Conservation (phyloP, 495 filamentous ascomycete genomes). For the Neurospora intermedia region DNA sequence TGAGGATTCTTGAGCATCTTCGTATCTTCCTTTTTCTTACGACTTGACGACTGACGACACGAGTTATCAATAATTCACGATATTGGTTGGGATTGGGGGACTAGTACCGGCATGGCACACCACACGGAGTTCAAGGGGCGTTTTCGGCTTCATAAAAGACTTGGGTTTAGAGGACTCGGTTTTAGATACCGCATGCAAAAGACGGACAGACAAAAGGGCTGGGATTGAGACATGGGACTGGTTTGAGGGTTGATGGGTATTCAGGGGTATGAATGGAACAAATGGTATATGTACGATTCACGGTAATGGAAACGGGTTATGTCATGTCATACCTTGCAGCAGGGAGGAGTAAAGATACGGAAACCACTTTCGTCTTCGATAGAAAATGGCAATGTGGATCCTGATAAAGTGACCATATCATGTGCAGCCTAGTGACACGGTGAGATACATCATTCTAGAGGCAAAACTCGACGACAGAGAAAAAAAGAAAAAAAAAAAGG, state of each 20-base stretch:
- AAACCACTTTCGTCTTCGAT: no score
- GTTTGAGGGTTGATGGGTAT: background rate
- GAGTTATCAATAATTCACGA: background rate
- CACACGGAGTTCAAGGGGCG: background rate
- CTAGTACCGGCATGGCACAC: background rate
- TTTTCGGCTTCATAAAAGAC: background rate
- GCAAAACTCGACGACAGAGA: no score
- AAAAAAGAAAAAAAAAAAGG: no score
- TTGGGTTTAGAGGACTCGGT: background rate
- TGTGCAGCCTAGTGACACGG: background rate
- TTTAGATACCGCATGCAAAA: background rate
- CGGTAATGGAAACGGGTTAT: background rate
- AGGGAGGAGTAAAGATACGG: background rate
- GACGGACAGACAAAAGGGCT: background rate
- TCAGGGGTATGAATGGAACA: background rate
- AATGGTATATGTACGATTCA: background rate
- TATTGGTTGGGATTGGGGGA: background rate
- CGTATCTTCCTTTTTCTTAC: no score
- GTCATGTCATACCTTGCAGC: background rate
- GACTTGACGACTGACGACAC: background rate
- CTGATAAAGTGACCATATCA: background rate
- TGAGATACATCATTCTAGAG: background rate
- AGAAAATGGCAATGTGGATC: no score
- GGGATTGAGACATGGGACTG: background rate
- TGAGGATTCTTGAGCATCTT: slow-evolving; percentile 44